Conservation (phyloP, 306 rosid genomes). For the Elaeagnus macrophylla region DNA sequence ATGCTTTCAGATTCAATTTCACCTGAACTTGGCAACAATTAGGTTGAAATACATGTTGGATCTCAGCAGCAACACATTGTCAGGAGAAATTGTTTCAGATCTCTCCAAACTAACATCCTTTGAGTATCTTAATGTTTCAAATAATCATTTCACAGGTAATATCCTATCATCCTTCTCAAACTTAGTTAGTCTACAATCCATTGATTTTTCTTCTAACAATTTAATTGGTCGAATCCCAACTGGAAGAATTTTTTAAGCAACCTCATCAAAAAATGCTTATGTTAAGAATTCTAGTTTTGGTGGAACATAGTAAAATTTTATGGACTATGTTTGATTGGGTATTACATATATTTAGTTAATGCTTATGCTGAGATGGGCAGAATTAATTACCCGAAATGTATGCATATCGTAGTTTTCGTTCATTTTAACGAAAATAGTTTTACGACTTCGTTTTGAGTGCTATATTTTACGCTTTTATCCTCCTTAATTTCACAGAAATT, state of each 20-base stretch:
- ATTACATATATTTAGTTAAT: constrained; percentile 36
- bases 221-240: constrained; percentile 19
- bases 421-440: too few relatives aligned
- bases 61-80: constrained; percentile 46
- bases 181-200: too few relatives aligned
- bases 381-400: constrained; percentile 24
- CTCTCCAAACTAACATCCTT: too few relatives aligned
- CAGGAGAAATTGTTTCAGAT: too few relatives aligned
- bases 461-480: too few relatives aligned
- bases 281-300: constrained; percentile 41
- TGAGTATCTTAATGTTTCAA: too few relatives aligned
- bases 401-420: too few relatives aligned
- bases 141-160: too few relatives aligned
- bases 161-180: too few relatives aligned
- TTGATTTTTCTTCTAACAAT: constrained; percentile 45
- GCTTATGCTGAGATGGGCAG: constrained; percentile 43
- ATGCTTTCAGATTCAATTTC: constrained; percentile 37
- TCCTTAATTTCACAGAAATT: too few relatives aligned
- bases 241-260: constrained; percentile 10
- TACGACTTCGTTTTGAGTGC: too few relatives aligned
- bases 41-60: constrained; percentile 30
- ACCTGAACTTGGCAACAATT: constrained; percentile 33
- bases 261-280: constrained; percentile 28
- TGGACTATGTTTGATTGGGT: constrained; percentile 39
- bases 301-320: constrained; percentile 48